Conservation (phyloP, 1,284 basidiomycete species). For the Golubevia pallescens region DNA sequence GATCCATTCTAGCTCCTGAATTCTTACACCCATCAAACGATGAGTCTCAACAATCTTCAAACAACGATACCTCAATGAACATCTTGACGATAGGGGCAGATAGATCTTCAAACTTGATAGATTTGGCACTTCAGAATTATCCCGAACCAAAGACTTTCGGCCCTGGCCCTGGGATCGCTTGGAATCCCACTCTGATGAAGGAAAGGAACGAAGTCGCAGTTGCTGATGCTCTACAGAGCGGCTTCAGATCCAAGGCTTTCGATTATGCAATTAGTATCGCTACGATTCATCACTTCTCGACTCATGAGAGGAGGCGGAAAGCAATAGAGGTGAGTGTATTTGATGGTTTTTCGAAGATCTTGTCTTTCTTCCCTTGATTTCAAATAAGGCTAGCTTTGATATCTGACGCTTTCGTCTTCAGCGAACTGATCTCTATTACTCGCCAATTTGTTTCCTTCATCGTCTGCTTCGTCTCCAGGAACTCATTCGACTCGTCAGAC, state of each 20-base stretch:
- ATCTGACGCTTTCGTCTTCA: background rate
- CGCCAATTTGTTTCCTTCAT: constrained; percentile 32
- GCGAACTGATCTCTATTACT: background rate
- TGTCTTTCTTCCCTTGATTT: no score
- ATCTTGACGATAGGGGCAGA: constrained; percentile 48
- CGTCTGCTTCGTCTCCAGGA: constrained; percentile 2
- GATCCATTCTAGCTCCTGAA: constrained; percentile 26
- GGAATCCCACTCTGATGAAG: background rate
- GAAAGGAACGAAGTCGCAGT: constrained; percentile 47
- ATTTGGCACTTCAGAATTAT: constrained; percentile 37
- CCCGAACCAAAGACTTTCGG: constrained; percentile 2
- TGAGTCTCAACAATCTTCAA: constrained; percentile 1
- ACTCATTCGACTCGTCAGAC: constrained; percentile 5
- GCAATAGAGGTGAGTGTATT: constrained; percentile 34
- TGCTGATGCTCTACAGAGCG: constrained; percentile 46
- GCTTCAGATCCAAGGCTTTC: constrained; percentile 22
- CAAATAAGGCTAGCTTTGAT: no score
- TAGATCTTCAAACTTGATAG: constrained; percentile 76
- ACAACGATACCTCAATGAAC: background rate
- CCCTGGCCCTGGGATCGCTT: constrained; percentile 2
- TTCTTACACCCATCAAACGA: constrained; percentile 10
- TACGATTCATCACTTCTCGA: constrained; percentile 61
- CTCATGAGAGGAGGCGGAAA: constrained; percentile 33
- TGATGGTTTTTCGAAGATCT: background rate
- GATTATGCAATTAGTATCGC: constrained; percentile 62